These are phyloP conservation scores for Pyrenophora seminiperda DNA, from an alignment of 2,329 filamentous ascomycete genomes.

Conservation along the genomic window DNA sequence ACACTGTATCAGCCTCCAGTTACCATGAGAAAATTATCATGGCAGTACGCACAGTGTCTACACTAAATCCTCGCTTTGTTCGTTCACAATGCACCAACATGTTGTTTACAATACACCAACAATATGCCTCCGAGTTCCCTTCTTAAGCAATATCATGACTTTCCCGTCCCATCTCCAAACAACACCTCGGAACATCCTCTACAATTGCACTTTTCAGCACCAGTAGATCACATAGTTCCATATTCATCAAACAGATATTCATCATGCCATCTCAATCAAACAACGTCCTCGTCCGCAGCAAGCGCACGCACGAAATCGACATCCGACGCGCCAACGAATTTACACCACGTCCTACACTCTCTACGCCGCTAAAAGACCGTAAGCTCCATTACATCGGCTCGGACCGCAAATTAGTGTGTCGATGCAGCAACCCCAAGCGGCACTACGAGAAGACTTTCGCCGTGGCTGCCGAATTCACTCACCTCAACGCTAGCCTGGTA, in stretches of 20 bases:
- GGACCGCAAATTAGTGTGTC: conserved; percentile 5
- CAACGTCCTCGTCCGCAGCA: conserved; percentile 12
- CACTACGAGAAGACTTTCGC: neutral
- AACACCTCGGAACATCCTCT: neutral
- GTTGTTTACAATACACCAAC: neutral
- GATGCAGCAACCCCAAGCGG: conserved; percentile 1
- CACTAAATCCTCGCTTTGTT: neutral
- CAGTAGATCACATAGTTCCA: no score
- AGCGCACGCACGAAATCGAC: conserved; percentile 9
- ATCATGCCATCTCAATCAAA: conserved; percentile 2
- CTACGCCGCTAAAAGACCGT: neutral
- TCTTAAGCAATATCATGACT: neutral
- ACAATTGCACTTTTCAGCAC: neutral
- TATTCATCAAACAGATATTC: neutral
- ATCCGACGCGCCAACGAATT: conserved; percentile 8
- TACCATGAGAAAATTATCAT: no score
- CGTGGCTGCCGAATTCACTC: conserved; percentile 7
- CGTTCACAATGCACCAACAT: neutral
- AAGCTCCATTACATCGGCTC: conserved; percentile 11
- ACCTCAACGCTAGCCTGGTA: conserved; percentile 8
- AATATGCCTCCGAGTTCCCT: neutral
- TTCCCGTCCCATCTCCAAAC: no score
- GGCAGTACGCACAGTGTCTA: neutral
- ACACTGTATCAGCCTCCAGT: neutral
- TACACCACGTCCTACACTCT: neutral